A percentile compares a stretch with the other conserved stretches of the same genome.
Evolutionary conservation across 768 basidiomycete genomes (phyloP).

Genomic region (Leccinellum rugosiceps): DNA sequence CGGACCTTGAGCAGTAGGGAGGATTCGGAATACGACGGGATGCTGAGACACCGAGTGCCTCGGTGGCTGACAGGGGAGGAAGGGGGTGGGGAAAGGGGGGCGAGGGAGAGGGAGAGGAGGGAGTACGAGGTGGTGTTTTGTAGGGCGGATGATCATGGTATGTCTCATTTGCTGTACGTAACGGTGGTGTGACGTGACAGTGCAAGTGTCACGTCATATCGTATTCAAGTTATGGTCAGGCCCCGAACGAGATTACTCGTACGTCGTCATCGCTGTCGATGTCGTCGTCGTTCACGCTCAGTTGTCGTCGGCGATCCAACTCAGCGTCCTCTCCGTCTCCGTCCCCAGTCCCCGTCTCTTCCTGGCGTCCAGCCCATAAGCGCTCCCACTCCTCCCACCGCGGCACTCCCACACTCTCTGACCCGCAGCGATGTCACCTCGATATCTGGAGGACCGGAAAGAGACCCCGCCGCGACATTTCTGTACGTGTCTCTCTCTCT

Average conservation of each 20-base stretch:
- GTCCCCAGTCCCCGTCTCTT: conserved; percentile 34
- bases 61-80: conserved; percentile 6
- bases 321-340: conserved; percentile 41
- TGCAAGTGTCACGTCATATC: conserved; percentile 20
- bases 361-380: conserved; percentile 46
- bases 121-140: conserved; percentile 22
- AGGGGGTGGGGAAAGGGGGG: conserved; percentile 30
- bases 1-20: conserved; percentile 24
- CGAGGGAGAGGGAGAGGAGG: background rate
- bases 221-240: conserved; percentile 7
- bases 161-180: conserved; percentile 21
- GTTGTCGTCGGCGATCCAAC: conserved; percentile 51
- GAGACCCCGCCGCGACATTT: conserved; percentile 45
- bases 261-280: conserved; percentile 20
- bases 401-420: conserved; percentile 33
- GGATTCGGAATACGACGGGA: conserved; percentile 19
- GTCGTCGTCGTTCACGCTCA: conserved; percentile 35
- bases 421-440: conserved; percentile 48
- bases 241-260: conserved; percentile 15
- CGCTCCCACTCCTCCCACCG: conserved; percentile 44
- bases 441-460: conserved; percentile 56
- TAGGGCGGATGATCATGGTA: conserved; percentile 1
- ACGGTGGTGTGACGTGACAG: conserved; percentile 24
- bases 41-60: background rate
- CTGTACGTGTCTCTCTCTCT: conserved; percentile 34